A percentile compares a stretch with the other conserved stretches of the same genome.
Evolutionary conservation across 2,329 filamentous ascomycete species (phyloP).

Genomic region (Fonsecaea monophora): DNA sequence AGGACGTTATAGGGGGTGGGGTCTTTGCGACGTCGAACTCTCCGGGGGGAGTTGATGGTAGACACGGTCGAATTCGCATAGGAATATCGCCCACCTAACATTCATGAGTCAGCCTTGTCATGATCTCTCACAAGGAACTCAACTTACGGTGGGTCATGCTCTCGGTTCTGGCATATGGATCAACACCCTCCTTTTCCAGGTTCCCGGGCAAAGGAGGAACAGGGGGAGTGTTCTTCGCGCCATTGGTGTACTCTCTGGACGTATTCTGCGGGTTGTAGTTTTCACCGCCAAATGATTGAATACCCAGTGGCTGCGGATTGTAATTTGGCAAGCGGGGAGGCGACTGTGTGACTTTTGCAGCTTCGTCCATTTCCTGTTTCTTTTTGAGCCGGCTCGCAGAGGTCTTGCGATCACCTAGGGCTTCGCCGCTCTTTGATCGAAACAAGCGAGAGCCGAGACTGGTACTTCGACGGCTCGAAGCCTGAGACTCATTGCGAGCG

Average conservation of each 20-base stretch:
- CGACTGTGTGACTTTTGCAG: constrained; percentile 32
- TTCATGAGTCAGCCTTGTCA: constrained; percentile 16
- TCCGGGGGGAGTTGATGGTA: constrained; percentile 89
- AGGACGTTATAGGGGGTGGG: constrained; percentile 97
- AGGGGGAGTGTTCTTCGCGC: constrained; percentile 28
- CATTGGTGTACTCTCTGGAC: constrained; percentile 30
- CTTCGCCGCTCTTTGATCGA: constrained; percentile 39
- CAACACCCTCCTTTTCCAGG: constrained; percentile 46
- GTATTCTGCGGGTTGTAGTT: constrained; percentile 34
- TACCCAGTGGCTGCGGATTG: constrained; percentile 35
- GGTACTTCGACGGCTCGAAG: constrained; percentile 34
- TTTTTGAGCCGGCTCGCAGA: constrained; percentile 35
- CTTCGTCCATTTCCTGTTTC: constrained; percentile 36
- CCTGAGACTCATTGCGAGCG: constrained; percentile 37
- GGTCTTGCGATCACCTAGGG: constrained; percentile 37
- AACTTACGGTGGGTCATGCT: constrained; percentile 86
- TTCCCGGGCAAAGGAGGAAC: constrained; percentile 36
- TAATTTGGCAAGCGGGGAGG: constrained; percentile 37
- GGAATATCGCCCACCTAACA: constrained; percentile 76
- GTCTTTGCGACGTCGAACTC: constrained; percentile 92
- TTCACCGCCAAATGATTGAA: constrained; percentile 38
- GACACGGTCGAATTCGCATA: constrained; percentile 92
- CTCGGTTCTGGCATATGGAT: constrained; percentile 82
- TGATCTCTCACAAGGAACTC: background rate
- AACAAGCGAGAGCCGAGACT: constrained; percentile 39